phyloP scores from a whole-genome alignment of 257 asterid genomes.

The Nicotiana attenuata region DNA sequence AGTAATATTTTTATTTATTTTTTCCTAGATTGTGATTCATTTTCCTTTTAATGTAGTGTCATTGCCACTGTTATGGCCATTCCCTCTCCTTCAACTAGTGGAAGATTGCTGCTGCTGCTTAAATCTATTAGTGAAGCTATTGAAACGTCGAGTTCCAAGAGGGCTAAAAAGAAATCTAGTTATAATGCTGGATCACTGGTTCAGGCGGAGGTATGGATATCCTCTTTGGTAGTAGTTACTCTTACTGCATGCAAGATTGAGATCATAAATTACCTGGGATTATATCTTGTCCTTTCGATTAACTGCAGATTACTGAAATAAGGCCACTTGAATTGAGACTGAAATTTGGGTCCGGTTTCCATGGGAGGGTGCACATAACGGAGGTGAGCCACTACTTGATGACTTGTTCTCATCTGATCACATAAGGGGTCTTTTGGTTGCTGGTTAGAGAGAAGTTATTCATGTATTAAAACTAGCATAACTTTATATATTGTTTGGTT shows the following conservation, averaged over 20 bases:
- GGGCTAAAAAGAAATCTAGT: constrained; percentile 62
- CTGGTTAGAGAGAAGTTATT: no score
- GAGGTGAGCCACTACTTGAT: constrained; percentile 49
- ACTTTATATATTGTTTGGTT: no score
- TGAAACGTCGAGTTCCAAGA: constrained; percentile 66
- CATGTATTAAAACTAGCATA: no score
- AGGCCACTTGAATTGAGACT: constrained; percentile 80
- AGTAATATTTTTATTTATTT: no score
- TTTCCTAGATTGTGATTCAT: not conserved
- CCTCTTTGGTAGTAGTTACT: not conserved
- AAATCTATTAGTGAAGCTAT: constrained; percentile 46
- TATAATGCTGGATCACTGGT: constrained; percentile 70
- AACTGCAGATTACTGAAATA: constrained; percentile 75
- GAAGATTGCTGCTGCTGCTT: constrained; percentile 74
- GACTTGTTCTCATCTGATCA: not conserved
- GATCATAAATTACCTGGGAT: not conserved
- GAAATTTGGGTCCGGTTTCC: constrained; percentile 80
- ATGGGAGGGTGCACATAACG: constrained; percentile 83
- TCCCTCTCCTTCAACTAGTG: constrained; percentile 63
- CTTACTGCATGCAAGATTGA: constrained; percentile 2
- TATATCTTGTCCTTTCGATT: constrained; percentile 10
- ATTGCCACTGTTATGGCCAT: constrained; percentile 67
- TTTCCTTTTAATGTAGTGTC: constrained; percentile 45
- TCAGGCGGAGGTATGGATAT: constrained; percentile 66
- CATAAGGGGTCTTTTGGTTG: not conserved